Base-by-base conservation (phyloP, 208 protist genomes). In the Leptomonas seymouri region DNA sequence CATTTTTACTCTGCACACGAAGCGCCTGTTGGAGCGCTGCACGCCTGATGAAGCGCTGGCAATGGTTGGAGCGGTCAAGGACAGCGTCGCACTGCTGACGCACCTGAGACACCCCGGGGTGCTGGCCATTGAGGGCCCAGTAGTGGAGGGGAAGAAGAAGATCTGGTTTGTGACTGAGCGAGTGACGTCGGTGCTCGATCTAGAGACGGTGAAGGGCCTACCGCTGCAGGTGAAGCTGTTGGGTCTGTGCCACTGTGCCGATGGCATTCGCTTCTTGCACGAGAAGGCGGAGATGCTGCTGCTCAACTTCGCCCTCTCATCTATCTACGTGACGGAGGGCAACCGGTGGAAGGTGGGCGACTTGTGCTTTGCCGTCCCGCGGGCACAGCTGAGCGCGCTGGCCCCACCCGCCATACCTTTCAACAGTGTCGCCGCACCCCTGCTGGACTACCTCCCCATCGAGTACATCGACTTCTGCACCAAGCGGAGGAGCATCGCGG, bases 271-370 rank as follows among this genome's bases (percentile, higher is more conserved):
- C 16, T 91, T 91, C 50, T 50, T 89, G 23, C 82, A 88, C 65
- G 78, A 84, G 49, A 76, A 74, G 51, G 77, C 62, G 23, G 81
- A 81, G 45, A 20, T 89, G 4, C 44, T 89, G 27, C 75, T 91
- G 28, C 49, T 78, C 41, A 79, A 89, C 67, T 89, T 91, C 49
- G 62, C 74, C 3, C 62, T 85, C 31, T 59, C 71, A 9, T 82
- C 82, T 11, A 53, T 89, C 42, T 89, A 76, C 65, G 60, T 91
- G 9, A 81, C 74, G 41, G 65, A 76, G 36, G 71, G 56, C 16
- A 82, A 76, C 15, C 56, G 63, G 44, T 91, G 86, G 83, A 87
- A 83, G 60, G 23, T 91, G 4, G 78, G 79, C 48, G 86, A 89
- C 67, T 53, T 86, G 20, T 80, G 69, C 44, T 75, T 85, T 55